Percentiles rank a stretch among this genome's conserved stretches.
phyloP scores from a whole-genome alignment of 805 yeast genomes.

The Ogataea allantospora region DNA sequence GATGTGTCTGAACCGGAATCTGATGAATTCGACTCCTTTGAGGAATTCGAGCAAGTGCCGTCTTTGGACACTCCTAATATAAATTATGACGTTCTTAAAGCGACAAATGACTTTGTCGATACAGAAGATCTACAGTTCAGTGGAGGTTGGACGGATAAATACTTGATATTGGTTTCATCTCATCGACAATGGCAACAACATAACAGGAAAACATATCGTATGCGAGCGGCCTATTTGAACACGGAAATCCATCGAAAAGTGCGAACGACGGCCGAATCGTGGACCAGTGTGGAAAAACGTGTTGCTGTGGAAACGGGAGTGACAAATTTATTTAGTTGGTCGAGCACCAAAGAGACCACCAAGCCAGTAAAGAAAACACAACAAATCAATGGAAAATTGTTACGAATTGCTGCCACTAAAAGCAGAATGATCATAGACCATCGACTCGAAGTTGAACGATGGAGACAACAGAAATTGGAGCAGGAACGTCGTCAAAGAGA shows the following conservation, averaged over 20 bases:
- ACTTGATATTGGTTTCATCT: background rate
- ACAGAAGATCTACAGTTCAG: background rate
- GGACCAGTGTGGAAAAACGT: constrained; percentile 32
- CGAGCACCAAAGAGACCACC: constrained; percentile 8
- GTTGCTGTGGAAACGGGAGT: constrained; percentile 14
- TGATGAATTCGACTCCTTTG: background rate
- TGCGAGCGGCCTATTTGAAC: constrained; percentile 6
- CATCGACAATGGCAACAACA: constrained; percentile 2
- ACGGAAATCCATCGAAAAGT: constrained; percentile 10
- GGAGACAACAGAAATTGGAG: constrained; percentile 14
- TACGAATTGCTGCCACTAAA: constrained; percentile 21
- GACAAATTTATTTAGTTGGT: constrained; percentile 23
- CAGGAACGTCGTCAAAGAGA: constrained; percentile 27
- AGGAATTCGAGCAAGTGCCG: background rate
- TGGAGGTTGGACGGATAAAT: constrained; percentile 4
- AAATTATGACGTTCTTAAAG: background rate
- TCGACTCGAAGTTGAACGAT: constrained; percentile 17
- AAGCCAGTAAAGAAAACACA: constrained; percentile 6
- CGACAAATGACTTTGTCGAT: background rate
- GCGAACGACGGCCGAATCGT: constrained; percentile 17
- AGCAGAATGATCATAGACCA: constrained; percentile 24
- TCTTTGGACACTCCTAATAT: background rate
- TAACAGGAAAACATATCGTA: background rate
- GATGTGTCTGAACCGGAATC: background rate
- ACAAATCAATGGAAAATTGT: constrained; percentile 23